Evolutionary conservation across 2,329 filamentous ascomycete genomes (phyloP).

Genomic region (Aspergillus aculeatinus): DNA sequence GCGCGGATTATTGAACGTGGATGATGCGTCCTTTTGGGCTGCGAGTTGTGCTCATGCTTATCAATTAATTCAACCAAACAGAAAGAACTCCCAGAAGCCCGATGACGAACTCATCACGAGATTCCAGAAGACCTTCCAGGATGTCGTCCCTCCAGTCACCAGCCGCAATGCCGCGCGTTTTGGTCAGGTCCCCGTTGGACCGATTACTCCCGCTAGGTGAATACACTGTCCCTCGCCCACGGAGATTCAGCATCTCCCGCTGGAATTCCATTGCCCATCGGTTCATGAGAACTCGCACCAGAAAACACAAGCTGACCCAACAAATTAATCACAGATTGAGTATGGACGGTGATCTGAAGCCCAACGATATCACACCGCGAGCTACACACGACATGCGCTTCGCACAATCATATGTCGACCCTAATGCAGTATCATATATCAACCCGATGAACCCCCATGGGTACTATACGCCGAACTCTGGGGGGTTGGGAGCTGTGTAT

Average conservation of each 20-base stretch:
- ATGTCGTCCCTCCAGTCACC: constrained; percentile 56
- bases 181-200: constrained; percentile 23
- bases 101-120: constrained; percentile 78
- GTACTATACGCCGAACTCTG: constrained; percentile 86
- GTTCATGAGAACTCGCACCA: neutral
- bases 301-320: constrained; percentile 12
- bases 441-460: constrained; percentile 74
- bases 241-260: neutral
- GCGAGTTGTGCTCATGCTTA: constrained; percentile 14
- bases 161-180: constrained; percentile 31
- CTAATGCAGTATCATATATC: constrained; percentile 77
- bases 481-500: constrained; percentile 72
- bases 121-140: constrained; percentile 81
- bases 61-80: constrained; percentile 34
- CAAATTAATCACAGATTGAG: constrained; percentile 39
- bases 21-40: constrained; percentile 8
- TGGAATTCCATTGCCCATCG: neutral
- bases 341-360: constrained; percentile 58
- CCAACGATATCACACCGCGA: constrained; percentile 79
- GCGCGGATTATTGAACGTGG: neutral
- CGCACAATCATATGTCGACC: constrained; percentile 84
- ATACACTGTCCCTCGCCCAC: neutral
- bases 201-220: constrained; percentile 29
- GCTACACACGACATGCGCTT: constrained; percentile 83
- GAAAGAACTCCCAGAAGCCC: constrained; percentile 80